Evolutionary conservation across 148 eudicot genomes (phyloP).

Genomic region (Mesembryanthemum crystallinum): DNA sequence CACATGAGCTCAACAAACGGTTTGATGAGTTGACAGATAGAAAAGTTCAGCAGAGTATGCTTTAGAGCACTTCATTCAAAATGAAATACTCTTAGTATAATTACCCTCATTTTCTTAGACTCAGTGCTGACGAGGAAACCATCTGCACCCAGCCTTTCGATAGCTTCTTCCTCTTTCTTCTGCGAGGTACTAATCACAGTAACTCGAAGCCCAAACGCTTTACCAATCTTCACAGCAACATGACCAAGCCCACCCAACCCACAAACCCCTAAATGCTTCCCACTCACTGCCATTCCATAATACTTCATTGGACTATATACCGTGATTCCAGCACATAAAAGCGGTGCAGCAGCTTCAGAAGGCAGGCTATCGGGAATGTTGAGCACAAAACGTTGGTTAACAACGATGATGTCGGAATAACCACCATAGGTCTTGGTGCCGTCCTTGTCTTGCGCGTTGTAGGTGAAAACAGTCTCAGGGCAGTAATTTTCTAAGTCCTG

Average conservation of each 20-base stretch:
- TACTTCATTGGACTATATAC: conserved; percentile 74
- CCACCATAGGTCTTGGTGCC: conserved; percentile 60
- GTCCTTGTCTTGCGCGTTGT: conserved; percentile 38
- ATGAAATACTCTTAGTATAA: neutral
- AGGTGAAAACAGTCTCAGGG: conserved; percentile 41
- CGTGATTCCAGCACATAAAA: conserved; percentile 69
- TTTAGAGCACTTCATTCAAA: neutral
- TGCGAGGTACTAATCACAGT: conserved; percentile 66
- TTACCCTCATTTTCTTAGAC: conserved; percentile 52
- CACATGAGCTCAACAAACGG: no score
- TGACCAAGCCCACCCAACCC: conserved; percentile 81
- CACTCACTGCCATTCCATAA: conserved; percentile 58
- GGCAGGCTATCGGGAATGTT: conserved; percentile 56
- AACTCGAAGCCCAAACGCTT: conserved; percentile 69
- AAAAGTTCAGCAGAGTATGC: no score
- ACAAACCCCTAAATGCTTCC: conserved; percentile 74
- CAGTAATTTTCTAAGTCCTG: conserved; percentile 65
- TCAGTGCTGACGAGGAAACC: conserved; percentile 56
- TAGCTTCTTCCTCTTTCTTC: conserved; percentile 53
- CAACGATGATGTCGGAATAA: conserved; percentile 56
- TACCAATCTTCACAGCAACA: conserved; percentile 67
- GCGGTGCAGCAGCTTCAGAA: conserved; percentile 51
- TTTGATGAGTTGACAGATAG: no score
- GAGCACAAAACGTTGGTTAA: conserved; percentile 52
- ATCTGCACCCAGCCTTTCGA: conserved; percentile 60